Percentiles rank a stretch among this genome's conserved stretches.
Evolutionary conservation across 2,329 filamentous ascomycete genomes (phyloP).

Genomic region (Claviceps paspali): DNA sequence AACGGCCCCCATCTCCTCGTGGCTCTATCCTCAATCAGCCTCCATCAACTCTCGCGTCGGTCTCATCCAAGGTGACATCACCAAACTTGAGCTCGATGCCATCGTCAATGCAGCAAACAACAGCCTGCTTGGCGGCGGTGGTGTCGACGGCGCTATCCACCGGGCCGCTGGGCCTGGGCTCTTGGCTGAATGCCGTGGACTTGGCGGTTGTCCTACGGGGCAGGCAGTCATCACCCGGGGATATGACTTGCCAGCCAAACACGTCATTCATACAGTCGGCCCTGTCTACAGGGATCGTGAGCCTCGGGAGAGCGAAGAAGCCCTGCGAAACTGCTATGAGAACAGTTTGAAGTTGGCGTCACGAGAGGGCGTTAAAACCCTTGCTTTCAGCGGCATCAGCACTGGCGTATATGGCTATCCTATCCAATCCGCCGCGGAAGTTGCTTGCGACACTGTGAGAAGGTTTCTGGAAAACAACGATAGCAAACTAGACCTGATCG

Average conservation of each 20-base stretch:
- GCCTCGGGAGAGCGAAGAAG: slow-evolving; percentile 24
- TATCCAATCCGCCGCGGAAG: slow-evolving; percentile 51
- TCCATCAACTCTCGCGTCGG: slow-evolving; percentile 55
- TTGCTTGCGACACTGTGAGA: slow-evolving; percentile 47
- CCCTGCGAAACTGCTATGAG: slow-evolving; percentile 51
- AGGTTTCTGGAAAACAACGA: slow-evolving; percentile 34
- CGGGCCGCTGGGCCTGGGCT: slow-evolving; percentile 58
- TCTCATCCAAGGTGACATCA: slow-evolving; percentile 66
- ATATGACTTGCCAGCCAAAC: slow-evolving; percentile 58
- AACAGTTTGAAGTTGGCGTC: slow-evolving; percentile 59
- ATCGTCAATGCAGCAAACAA: slow-evolving; percentile 90
- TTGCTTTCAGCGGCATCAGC: slow-evolving; percentile 76
- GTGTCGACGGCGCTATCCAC: slow-evolving; percentile 83
- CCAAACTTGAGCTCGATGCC: slow-evolving; percentile 57
- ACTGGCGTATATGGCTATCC: slow-evolving; percentile 89
- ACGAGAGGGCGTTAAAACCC: slow-evolving; percentile 45
- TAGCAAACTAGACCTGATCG: slow-evolving; percentile 48
- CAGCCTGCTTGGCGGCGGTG: slow-evolving; percentile 69
- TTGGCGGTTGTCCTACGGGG: slow-evolving; percentile 63
- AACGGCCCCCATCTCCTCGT: slow-evolving; percentile 7
- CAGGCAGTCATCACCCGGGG: slow-evolving; percentile 69
- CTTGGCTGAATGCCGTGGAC: slow-evolving; percentile 50
- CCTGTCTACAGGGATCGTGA: slow-evolving; percentile 48
- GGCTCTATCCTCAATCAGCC: slow-evolving; percentile 24
- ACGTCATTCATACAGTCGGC: slow-evolving; percentile 83